A percentile compares a stretch with the other conserved stretches of the same genome.
Conservation (phyloP, 331 rosid species). For the Pyracantha coccinea region DNA sequence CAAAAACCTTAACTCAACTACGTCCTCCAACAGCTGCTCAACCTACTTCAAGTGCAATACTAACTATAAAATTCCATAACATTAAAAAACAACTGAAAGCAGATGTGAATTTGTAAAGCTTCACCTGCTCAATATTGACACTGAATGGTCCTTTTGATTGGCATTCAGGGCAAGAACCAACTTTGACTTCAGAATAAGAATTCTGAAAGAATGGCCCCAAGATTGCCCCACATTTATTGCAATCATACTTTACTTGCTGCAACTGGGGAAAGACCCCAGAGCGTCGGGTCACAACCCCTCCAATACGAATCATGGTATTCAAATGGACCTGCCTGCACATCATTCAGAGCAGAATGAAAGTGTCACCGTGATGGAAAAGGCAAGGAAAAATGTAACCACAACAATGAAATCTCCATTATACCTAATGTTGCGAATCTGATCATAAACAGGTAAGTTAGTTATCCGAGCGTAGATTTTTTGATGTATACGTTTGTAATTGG, state of each 20-base stretch:
- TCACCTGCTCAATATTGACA: constrained; percentile 89
- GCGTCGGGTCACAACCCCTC: constrained; percentile 95
- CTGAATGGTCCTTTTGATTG: constrained; percentile 89
- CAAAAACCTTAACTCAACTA: too few species aligned
- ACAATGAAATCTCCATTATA: constrained; percentile 7
- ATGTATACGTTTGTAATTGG: constrained; percentile 74
- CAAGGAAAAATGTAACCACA: neutral
- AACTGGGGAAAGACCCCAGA: constrained; percentile 95
- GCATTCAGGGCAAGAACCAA: constrained; percentile 97
- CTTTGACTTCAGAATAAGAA: constrained; percentile 92
- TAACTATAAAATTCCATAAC: neutral
- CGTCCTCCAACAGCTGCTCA: too few species aligned
- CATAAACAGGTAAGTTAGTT: constrained; percentile 83
- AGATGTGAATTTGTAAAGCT: neutral
- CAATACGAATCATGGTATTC: constrained; percentile 96
- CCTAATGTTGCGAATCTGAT: constrained; percentile 96
- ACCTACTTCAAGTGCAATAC: neutral
- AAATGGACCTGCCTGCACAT: constrained; percentile 83
- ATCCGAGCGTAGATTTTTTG: constrained; percentile 82
- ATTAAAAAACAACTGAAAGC: neutral
- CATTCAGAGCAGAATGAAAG: constrained; percentile 1
- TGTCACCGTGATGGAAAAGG: neutral
- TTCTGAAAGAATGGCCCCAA: constrained; percentile 92
- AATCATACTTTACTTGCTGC: constrained; percentile 96
- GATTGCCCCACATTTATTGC: constrained; percentile 78